Base-by-base conservation (phyloP, 2,329 filamentous ascomycete genomes). In the Cladosporium phlei region DNA sequence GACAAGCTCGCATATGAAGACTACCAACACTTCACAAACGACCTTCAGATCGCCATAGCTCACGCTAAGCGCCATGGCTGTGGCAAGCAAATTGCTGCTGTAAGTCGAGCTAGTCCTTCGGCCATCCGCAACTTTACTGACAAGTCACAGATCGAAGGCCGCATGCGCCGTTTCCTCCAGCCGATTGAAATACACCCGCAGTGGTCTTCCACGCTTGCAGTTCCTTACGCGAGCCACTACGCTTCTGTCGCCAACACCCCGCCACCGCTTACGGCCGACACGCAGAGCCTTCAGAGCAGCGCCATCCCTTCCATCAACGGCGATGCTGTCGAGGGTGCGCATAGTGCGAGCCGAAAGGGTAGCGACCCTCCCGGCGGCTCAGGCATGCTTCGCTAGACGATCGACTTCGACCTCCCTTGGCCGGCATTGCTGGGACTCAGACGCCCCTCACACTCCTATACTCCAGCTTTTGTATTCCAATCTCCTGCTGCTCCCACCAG, bases 51-150 rank as follows among this genome's bases (percentile, higher is more conserved):
- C 9, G 71, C 73, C 47, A 64, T 75, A 34, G 59, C 59, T 21
- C 69, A 68, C 47, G 70, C 69, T 12, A 73, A 71, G 57, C 60
- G 62, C 38, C 58, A 59, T n/a, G 61, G 64, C 24, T 58, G 57
- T 48, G 65, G 65, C 55, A 75, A 75, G 58, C 71, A 74, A 53
- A 64, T 72, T 22, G 55, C 59, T 4, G 55, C 62, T 58, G 69
- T 75, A 34, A 71, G 74, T 52, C 72, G 71, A 59, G 71, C 71
- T 55, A 70, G 73, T 69, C 65, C 69, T 52, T 63, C 66, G 28
- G 66, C 66, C 47, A 62, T 66, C 5, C 30, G 57, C 59, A 14
- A 52, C 49, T 32, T 47, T 24, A 48, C 51, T 25, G 39, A 48
- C 29, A 45, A 19, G 29, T 46, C 9, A 10, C 14, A 44, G 59